Conservation (phyloP, 179 eudicot species). For the Heliamphora pulchella region DNA sequence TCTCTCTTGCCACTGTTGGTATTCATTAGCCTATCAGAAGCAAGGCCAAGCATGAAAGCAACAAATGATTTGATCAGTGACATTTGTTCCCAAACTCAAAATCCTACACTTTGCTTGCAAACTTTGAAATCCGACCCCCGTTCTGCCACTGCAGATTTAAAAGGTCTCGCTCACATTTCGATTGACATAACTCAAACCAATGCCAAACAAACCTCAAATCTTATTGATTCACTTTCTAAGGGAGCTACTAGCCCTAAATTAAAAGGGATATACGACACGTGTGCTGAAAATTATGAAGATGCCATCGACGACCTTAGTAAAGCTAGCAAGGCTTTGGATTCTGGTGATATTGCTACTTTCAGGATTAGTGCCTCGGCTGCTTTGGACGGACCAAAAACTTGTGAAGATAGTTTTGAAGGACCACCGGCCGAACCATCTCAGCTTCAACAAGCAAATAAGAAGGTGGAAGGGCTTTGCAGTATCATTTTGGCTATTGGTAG, state of each 20-base stretch:
- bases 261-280: neutral
- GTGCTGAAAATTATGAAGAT: neutral
- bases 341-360: neutral
- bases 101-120: neutral
- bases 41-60: neutral
- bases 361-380: neutral
- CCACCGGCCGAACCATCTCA: constrained; percentile 6
- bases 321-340: neutral
- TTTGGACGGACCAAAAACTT: neutral
- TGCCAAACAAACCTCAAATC: neutral
- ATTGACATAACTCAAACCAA: constrained; percentile 1
- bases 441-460: neutral
- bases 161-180: constrained; percentile 15
- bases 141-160: constrained; percentile 10
- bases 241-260: constrained; percentile 4
- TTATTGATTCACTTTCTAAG: neutral
- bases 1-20: neutral
- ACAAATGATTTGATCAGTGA: constrained; percentile 2
- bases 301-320: neutral
- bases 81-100: constrained; percentile 11
- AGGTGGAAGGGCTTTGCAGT: neutral
- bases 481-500: neutral
- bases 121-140: constrained; percentile 10
- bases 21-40: neutral
- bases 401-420: neutral